phyloP scores from a whole-genome alignment of 2,329 filamentous ascomycete species.

The Ophiostoma pallidulum region DNA sequence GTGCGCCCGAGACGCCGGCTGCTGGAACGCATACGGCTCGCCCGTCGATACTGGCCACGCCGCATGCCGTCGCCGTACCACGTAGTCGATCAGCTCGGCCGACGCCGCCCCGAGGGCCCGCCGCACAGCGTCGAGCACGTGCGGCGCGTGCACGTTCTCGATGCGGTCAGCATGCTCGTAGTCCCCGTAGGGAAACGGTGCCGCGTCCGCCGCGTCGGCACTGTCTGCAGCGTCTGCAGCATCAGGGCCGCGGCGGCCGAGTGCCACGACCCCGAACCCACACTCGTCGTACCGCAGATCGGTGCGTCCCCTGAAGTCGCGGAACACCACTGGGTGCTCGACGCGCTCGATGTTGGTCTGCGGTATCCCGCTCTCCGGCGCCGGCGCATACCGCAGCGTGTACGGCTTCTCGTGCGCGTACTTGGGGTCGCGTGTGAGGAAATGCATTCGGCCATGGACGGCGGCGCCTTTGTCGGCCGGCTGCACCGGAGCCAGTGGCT shows the following conservation, averaged over 20 bases:
- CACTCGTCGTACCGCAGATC: constrained; percentile 13
- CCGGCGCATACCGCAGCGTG: constrained; percentile 15
- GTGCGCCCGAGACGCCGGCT: constrained; percentile 15
- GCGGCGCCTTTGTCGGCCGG: neutral
- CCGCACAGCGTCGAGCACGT: constrained; percentile 11
- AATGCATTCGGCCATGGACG: constrained; percentile 12
- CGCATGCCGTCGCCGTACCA: constrained; percentile 15
- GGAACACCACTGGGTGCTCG: constrained; percentile 9
- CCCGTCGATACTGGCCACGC: constrained; percentile 15
- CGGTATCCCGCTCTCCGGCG: constrained; percentile 10
- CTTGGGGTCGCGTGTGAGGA: constrained; percentile 13
- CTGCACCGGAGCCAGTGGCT: neutral
- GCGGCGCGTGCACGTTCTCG: constrained; percentile 10
- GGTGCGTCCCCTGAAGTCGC: constrained; percentile 6
- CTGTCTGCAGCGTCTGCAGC: too few relatives aligned
- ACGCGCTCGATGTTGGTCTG: constrained; percentile 16
- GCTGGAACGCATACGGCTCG: constrained; percentile 12
- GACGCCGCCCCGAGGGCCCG: constrained; percentile 10
- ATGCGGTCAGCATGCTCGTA: constrained; percentile 3
- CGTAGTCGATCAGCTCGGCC: constrained; percentile 17
- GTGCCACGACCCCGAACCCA: constrained; percentile 8
- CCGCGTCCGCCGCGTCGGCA: neutral
- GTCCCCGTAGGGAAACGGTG: constrained; percentile 5
- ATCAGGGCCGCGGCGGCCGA: neutral
- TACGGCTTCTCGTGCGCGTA: constrained; percentile 15